A percentile compares a stretch with the other conserved stretches of the same genome.
Evolutionary conservation across 2,329 filamentous ascomycete genomes (phyloP).

Genomic region (Ophiosphaerella herpotricha): DNA sequence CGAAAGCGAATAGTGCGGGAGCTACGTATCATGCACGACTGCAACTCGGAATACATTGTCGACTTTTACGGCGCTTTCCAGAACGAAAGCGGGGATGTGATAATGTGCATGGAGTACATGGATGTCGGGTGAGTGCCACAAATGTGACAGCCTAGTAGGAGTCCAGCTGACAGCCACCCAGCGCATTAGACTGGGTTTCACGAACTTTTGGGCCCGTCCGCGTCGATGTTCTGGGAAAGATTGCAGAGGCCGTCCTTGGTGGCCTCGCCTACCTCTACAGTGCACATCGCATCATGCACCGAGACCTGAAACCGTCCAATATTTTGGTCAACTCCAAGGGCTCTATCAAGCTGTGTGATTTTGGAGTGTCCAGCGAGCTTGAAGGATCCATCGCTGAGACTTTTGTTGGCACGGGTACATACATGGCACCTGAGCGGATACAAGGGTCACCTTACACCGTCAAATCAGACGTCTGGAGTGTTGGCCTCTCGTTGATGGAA

Average conservation of each 20-base stretch:
- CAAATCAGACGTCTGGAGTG: conserved; percentile 99
- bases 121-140: conserved; percentile 80
- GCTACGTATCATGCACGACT: conserved; percentile 97
- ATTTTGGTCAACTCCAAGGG: conserved; percentile 94
- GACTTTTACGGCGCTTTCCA: conserved; percentile 97
- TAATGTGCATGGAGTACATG: conserved; percentile 99
- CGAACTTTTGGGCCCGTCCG: conserved; percentile 93
- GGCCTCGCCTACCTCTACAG: conserved; percentile 94
- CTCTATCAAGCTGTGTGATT: conserved; percentile 96
- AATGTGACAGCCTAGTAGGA: not conserved
- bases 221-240: conserved; percentile 96
- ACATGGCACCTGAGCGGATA: conserved; percentile 98
- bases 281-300: conserved; percentile 97
- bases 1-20: conserved; percentile 96
- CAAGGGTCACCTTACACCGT: conserved; percentile 97
- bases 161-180: conserved; percentile 21
- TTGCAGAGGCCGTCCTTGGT: conserved; percentile 91
- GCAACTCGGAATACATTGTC: conserved; percentile 95
- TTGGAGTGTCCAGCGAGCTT: conserved; percentile 96
- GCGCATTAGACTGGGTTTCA: conserved; percentile 89
- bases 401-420: conserved; percentile 97
- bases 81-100: conserved; percentile 95
- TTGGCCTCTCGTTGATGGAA: conserved; percentile 94
- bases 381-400: conserved; percentile 98
- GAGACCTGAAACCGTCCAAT: conserved; percentile 98